Percentiles rank a stretch among this genome's conserved stretches.
Evolutionary conservation across 495 filamentous ascomycete species (phyloP).

Genomic region (Rostrohypoxylon terebratum): DNA sequence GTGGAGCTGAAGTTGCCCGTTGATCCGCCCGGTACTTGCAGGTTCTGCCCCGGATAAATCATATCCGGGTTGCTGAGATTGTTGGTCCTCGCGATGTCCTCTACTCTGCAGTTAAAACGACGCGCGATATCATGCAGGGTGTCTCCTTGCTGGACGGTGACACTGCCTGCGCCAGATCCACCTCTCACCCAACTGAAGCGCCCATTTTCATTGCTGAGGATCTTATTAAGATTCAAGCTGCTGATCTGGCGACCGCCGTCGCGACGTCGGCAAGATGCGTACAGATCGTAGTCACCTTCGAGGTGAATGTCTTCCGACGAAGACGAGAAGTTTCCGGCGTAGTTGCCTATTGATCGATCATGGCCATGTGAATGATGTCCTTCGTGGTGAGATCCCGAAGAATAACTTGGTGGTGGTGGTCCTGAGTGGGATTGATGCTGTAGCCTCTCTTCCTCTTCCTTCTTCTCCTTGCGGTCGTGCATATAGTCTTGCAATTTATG

Average conservation of each 20-base stretch:
- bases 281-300: constrained; percentile 52
- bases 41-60: constrained; percentile 53
- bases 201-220: constrained; percentile 50
- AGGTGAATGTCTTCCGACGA: constrained; percentile 51
- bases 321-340: constrained; percentile 49
- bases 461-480: constrained; percentile 53
- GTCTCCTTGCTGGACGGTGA: constrained; percentile 52
- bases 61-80: constrained; percentile 51
- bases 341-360: constrained; percentile 28
- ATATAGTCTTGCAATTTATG: constrained; percentile 55
- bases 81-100: constrained; percentile 51
- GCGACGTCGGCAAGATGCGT: constrained; percentile 46
- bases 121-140: constrained; percentile 51
- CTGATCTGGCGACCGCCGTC: constrained; percentile 48
- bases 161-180: constrained; percentile 17
- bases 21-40: constrained; percentile 51
- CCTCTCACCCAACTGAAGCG: constrained; percentile 49
- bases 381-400: constrained; percentile 12
- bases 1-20: constrained; percentile 55
- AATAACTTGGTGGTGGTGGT: constrained; percentile 12
- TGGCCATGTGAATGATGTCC: constrained; percentile 8
- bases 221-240: constrained; percentile 51
- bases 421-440: constrained; percentile 31
- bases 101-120: constrained; percentile 39
- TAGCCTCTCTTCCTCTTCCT: constrained; percentile 51